Base-by-base conservation (phyloP, 805 yeast species). In the Schwanniomyces polymorphus region DNA sequence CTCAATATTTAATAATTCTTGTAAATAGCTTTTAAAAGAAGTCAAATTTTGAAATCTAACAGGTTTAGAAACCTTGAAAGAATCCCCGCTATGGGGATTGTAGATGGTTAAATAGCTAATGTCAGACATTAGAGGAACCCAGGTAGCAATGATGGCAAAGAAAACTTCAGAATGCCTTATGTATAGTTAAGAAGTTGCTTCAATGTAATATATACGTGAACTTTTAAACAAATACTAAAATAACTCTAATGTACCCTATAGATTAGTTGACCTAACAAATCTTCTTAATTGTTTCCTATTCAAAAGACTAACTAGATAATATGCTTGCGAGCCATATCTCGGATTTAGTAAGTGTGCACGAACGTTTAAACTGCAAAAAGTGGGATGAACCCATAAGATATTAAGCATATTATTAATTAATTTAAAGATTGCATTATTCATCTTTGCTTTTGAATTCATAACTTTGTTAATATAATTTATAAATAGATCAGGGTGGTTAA, bases 11-110 rank as follows among this genome's bases (percentile, higher is more conserved):
- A 72, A 67, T 28, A 59, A 45, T 43, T 66, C 68, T 31, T 52
- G 54, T 10, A 73, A 29, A 43, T 54, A 65, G 6, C 44, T 49
- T 45, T 71, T 73, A 53, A 74, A 65, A 14, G 60, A 62, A 5
- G 46, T 49, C 33, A 70, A 44, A n/a, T 62, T 60, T 42, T 69
- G 73, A 49, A 63, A 72, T 48, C 76, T 58, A 29, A 74, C 58
- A 1, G 78, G 78, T 46, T 73, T 73, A 7, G 77, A 69, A 12
- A 72, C 58, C 41, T 57, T 57, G n/a, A 60, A 31, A 8, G 51
- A 42, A 7, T 56, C 57, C 6, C 78, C 78, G 47, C 59, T 70
- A 47, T 74, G 78, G 27, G 73, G 64, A 52, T 71, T 70, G 50
- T 67, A 65, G 4, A 73, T 56, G 14, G 55, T 51, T 39, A 73